These are phyloP conservation scores for Dactylellina leptospora DNA, from an alignment of 2,329 filamentous ascomycete species.

Conservation along the genomic window DNA sequence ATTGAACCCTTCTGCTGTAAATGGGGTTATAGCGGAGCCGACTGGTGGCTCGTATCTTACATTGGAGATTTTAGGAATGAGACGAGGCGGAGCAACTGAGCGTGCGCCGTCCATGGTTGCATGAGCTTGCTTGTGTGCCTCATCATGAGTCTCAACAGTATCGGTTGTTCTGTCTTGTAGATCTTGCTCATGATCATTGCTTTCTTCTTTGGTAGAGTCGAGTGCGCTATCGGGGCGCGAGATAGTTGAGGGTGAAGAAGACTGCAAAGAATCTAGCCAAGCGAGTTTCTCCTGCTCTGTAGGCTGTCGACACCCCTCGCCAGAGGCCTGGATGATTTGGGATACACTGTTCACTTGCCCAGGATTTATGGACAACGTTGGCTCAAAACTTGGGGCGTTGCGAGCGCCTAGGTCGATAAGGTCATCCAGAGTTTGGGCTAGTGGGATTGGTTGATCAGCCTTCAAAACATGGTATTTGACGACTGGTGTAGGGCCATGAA, in stretches of 20 bases:
- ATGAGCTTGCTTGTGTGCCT: background rate
- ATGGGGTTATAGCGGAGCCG: too few relatives aligned
- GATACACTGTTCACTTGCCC: background rate
- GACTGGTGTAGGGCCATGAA: background rate
- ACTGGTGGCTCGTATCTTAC: too few relatives aligned
- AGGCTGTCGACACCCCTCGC: conserved; percentile 8
- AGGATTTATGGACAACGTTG: background rate
- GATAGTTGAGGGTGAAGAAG: conserved; percentile 9
- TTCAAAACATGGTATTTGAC: conserved; percentile 2
- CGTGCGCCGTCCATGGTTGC: too few relatives aligned
- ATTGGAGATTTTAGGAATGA: too few relatives aligned
- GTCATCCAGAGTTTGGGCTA: conserved; percentile 17
- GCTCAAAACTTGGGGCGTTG: conserved; percentile 23
- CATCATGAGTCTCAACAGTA: background rate
- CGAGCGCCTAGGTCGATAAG: conserved; percentile 18
- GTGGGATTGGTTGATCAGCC: background rate
- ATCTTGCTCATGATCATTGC: background rate
- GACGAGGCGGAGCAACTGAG: too few relatives aligned
- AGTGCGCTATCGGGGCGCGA: conserved; percentile 3
- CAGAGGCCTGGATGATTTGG: background rate
- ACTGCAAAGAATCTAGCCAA: conserved; percentile 14
- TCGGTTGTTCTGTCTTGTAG: background rate
- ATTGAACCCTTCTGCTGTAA: too few relatives aligned
- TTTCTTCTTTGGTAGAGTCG: background rate
- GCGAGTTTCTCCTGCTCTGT: conserved; percentile 17